phyloP scores from a whole-genome alignment of 2,329 filamentous ascomycete genomes.

The Colletotrichum melonis region DNA sequence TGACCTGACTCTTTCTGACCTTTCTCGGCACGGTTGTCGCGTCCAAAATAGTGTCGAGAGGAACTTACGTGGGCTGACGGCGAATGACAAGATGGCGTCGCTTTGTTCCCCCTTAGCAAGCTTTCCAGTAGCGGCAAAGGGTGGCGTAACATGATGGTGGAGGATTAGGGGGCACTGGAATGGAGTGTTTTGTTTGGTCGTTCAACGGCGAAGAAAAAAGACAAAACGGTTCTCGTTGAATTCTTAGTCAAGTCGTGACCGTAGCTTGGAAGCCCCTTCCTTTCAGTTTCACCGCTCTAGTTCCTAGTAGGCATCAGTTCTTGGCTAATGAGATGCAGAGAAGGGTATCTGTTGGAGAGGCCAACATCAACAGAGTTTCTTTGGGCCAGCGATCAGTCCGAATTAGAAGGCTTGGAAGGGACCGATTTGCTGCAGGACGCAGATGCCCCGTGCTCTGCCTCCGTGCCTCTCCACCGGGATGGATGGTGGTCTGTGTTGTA shows the following conservation, averaged over 20 bases:
- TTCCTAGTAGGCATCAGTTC: neutral
- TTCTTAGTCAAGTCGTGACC: neutral
- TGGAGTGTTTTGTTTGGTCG: neutral
- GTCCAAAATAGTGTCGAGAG: neutral
- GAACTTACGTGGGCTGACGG: neutral
- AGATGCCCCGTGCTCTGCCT: neutral
- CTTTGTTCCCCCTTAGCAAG: neutral
- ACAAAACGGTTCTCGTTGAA: neutral
- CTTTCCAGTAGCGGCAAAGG: neutral
- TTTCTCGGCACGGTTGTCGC: neutral
- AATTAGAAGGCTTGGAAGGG: neutral
- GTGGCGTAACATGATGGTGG: neutral
- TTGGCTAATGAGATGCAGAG: neutral
- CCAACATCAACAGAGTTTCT: neutral
- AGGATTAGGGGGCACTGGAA: neutral
- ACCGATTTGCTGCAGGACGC: neutral
- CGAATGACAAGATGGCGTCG: neutral
- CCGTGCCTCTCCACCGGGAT: neutral
- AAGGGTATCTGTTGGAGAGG: neutral
- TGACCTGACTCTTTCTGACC: neutral
- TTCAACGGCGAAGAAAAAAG: neutral
- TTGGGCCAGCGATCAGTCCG: neutral
- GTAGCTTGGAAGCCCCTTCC: too few relatives aligned
- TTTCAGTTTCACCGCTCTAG: neutral
- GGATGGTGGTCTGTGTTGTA: constrained; percentile 22